Evolutionary conservation across 768 basidiomycete genomes (phyloP).

Genomic region (Amanita rimosa): DNA sequence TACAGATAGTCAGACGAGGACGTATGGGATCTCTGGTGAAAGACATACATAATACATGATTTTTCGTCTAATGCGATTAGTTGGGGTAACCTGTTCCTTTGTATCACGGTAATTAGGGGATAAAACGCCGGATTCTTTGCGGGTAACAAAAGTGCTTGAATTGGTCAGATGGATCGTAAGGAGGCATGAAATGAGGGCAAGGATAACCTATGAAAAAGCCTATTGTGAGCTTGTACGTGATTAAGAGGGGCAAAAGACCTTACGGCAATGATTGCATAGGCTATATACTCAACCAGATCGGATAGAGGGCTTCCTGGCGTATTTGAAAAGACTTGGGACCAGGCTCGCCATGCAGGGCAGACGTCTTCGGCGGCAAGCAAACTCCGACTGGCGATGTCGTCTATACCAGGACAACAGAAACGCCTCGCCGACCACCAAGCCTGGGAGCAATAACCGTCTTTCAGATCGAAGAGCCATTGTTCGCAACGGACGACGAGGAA

Average conservation of each 20-base stretch:
- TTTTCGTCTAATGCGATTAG: conserved; percentile 38
- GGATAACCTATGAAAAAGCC: conserved; percentile 37
- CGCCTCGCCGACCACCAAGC: conserved; percentile 66
- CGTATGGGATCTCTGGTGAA: conserved; percentile 6
- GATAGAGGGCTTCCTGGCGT: conserved; percentile 22
- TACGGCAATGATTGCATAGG: conserved; percentile 74
- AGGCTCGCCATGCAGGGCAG: conserved; percentile 67
- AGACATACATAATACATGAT: conserved; percentile 72
- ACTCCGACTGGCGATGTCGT: conserved; percentile 8
- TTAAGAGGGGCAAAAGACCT: conserved; percentile 14
- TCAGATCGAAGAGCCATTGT: conserved; percentile 83
- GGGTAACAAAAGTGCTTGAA: conserved; percentile 78
- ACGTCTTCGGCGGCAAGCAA: conserved; percentile 15
- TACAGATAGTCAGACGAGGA: conserved; percentile 5
- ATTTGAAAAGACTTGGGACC: conserved; percentile 47
- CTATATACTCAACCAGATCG: conserved; percentile 48
- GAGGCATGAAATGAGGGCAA: conserved; percentile 64
- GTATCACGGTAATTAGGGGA: conserved; percentile 29
- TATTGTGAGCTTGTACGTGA: not conserved
- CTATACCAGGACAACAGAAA: conserved; percentile 63
- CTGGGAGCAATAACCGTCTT: conserved; percentile 75
- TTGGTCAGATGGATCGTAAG: conserved; percentile 83
- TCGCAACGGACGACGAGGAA: conserved; percentile 82
- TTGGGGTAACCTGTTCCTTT: conserved; percentile 12
- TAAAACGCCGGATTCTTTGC: conserved; percentile 78